These are phyloP conservation scores for Kodamaea kakaduensis DNA, from an alignment of 805 yeast species.

Conservation along the genomic window DNA sequence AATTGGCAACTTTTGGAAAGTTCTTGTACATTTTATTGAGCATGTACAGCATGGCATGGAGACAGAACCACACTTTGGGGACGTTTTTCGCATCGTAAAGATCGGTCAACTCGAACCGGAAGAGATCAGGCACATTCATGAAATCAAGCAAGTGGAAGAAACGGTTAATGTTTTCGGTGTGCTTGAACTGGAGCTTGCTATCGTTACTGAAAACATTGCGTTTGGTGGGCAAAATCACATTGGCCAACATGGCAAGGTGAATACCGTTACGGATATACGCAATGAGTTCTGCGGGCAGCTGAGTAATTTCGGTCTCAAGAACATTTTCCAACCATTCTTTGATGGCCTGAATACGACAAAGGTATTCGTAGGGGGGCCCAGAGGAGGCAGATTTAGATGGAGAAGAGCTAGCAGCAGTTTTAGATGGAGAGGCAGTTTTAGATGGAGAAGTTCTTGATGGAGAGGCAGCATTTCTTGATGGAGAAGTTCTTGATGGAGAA, in stretches of 20 bases:
- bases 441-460: constrained; percentile 1
- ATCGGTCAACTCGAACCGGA: constrained; percentile 88
- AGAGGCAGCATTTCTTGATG: not conserved
- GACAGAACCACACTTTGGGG: constrained; percentile 90
- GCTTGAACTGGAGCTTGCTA: constrained; percentile 68
- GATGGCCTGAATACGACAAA: constrained; percentile 79
- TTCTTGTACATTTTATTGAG: constrained; percentile 50
- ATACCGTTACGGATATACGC: constrained; percentile 81
- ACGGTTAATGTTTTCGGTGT: constrained; percentile 86
- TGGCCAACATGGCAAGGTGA: constrained; percentile 72
- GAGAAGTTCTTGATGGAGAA: constrained; percentile 5
- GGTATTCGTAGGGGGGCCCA: constrained; percentile 57
- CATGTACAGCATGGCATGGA: constrained; percentile 82
- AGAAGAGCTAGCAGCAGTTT: constrained; percentile 1
- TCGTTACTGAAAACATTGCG: constrained; percentile 55
- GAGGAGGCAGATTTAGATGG: constrained; percentile 17
- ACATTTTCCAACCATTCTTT: constrained; percentile 72
- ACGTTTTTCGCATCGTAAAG: constrained; percentile 86
- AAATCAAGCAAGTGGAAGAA: constrained; percentile 69
- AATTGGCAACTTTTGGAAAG: constrained; percentile 58
- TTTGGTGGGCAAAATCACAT: constrained; percentile 63
- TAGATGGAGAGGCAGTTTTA: not conserved
- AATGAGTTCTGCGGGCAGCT: constrained; percentile 53
- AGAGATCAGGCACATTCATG: constrained; percentile 79
- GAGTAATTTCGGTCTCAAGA: constrained; percentile 53